A percentile compares a stretch with the other conserved stretches of the same genome.
These are phyloP conservation scores for Schizosaccharomyces octosporus DNA, from an alignment of 805 yeast species.

Conservation along the genomic window DNA sequence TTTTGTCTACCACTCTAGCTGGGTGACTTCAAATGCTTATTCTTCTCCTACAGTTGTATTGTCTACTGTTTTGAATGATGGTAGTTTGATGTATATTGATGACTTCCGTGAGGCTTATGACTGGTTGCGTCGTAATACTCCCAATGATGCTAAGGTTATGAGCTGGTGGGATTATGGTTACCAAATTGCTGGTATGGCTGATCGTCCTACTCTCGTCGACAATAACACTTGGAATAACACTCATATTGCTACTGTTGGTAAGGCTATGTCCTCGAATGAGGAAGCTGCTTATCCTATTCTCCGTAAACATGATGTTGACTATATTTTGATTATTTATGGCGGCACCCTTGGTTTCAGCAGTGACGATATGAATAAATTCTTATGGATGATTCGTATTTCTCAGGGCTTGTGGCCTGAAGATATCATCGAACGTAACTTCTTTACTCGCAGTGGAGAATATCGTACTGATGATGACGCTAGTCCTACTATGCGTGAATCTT, in stretches of 20 bases:
- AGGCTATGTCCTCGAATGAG: conserved; percentile 82
- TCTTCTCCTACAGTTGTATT: conserved; percentile 94
- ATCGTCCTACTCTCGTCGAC: conserved; percentile 90
- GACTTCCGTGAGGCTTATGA: conserved; percentile 97
- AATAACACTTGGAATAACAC: conserved; percentile 99
- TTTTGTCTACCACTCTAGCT: conserved; percentile 84
- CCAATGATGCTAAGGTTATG: conserved; percentile 86
- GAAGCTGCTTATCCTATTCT: conserved; percentile 71
- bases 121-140: conserved; percentile 95
- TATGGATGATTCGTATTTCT: conserved; percentile 98
- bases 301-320: conserved; percentile 81
- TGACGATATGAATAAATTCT: conserved; percentile 83
- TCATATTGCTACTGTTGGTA: conserved; percentile 96
- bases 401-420: conserved; percentile 99
- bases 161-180: conserved; percentile 99
- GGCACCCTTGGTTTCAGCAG: conserved; percentile 85
- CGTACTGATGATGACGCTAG: conserved; percentile 65
- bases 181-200: conserved; percentile 99
- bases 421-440: conserved; percentile 59
- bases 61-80: conserved; percentile 64
- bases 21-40: conserved; percentile 90
- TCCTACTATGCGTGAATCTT: conserved; percentile 60
- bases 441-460: conserved; percentile 70
- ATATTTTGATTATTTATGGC: conserved; percentile 78
- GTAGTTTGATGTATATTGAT: conserved; percentile 63